Evolutionary conservation across 192 early-diverging fungal species (phyloP).

Genomic region (Podila verticillata): DNA sequence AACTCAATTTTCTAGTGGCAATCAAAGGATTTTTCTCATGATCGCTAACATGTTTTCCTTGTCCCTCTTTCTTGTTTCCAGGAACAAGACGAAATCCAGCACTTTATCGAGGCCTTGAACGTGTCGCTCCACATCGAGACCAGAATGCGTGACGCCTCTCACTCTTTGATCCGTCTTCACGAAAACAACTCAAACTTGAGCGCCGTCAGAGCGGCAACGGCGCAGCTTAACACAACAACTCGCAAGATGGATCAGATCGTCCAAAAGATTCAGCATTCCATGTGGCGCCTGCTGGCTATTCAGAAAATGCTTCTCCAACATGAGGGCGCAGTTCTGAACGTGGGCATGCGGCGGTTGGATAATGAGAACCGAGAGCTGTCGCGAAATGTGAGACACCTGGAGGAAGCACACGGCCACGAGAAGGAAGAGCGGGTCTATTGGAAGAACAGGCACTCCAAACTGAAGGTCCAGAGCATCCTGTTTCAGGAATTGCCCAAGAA

Average conservation of each 20-base stretch:
- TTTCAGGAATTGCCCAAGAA: neutral
- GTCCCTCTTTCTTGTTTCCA: neutral
- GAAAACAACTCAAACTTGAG: constrained; percentile 16
- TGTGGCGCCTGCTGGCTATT: constrained; percentile 22
- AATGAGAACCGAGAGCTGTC: constrained; percentile 41
- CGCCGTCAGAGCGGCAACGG: constrained; percentile 18
- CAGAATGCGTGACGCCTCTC: constrained; percentile 44
- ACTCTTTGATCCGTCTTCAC: constrained; percentile 28
- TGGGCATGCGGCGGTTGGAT: constrained; percentile 24
- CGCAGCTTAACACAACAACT: constrained; percentile 15
- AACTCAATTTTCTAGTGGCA: too few species aligned
- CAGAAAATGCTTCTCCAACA: constrained; percentile 28
- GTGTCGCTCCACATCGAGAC: constrained; percentile 28
- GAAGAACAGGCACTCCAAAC: constrained; percentile 33
- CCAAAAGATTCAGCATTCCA: constrained; percentile 28
- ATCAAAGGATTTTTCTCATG: neutral
- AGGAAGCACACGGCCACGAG: constrained; percentile 18
- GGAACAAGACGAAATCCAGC: constrained; percentile 34
- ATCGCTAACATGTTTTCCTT: neutral
- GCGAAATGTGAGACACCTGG: constrained; percentile 22
- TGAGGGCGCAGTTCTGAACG: constrained; percentile 39
- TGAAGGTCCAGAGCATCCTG: constrained; percentile 44
- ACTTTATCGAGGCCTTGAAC: constrained; percentile 38
- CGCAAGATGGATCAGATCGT: constrained; percentile 30
- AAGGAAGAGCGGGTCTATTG: constrained; percentile 43